phyloP scores from a whole-genome alignment of 495 filamentous ascomycete species.

The Aspergillus diversus region DNA sequence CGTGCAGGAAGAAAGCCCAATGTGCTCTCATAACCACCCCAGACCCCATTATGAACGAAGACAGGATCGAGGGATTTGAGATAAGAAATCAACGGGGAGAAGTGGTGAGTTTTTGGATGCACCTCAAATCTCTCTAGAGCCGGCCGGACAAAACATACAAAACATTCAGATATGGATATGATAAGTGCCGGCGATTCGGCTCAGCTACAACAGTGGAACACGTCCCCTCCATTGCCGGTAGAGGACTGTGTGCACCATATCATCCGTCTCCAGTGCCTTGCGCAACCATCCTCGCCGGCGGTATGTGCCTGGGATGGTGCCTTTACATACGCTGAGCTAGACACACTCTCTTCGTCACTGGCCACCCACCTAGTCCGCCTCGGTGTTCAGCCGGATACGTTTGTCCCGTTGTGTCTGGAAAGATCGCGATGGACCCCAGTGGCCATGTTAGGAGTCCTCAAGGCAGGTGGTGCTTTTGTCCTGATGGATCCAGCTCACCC shows the following conservation, averaged over 20 bases:
- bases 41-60: too few relatives aligned
- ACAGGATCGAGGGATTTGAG: too few relatives aligned
- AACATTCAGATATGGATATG: too few relatives aligned
- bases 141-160: too few relatives aligned
- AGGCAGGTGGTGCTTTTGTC: slow-evolving; percentile 51
- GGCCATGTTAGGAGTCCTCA: slow-evolving; percentile 44
- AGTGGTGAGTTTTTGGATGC: too few relatives aligned
- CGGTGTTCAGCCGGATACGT: slow-evolving; percentile 32
- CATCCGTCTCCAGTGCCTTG: slow-evolving; percentile 5
- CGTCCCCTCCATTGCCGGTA: slow-evolving; percentile 18
- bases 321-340: slow-evolving; percentile 28
- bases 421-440: slow-evolving; percentile 43
- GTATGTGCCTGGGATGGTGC: slow-evolving; percentile 25
- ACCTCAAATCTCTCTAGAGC: too few relatives aligned
- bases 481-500: slow-evolving; percentile 50
- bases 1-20: too few relatives aligned
- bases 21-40: too few relatives aligned
- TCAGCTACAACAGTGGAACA: slow-evolving; percentile 26
- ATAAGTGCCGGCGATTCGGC: not conserved
- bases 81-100: too few relatives aligned
- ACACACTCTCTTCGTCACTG: slow-evolving; percentile 1
- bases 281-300: not conserved
- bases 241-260: slow-evolving; percentile 30
- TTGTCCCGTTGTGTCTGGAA: slow-evolving; percentile 50
- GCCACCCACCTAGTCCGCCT: slow-evolving; percentile 34